Conservation (phyloP, 345 rosid genomes). For the Citropsis articulata region DNA sequence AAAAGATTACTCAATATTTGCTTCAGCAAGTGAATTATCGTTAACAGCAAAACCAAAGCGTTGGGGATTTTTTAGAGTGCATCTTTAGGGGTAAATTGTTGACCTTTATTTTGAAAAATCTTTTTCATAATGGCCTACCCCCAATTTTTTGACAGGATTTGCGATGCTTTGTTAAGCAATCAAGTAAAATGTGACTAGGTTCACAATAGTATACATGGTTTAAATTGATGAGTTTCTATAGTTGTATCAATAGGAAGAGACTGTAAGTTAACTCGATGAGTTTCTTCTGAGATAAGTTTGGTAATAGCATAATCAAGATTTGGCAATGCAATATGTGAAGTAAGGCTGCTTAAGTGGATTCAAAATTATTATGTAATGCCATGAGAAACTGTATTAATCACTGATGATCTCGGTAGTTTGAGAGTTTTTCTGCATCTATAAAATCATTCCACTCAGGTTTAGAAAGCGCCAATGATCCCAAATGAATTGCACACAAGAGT, state of each 20-base stretch:
- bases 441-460: not conserved
- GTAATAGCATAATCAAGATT: not conserved
- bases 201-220: not conserved
- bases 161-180: too few species aligned
- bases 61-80: too few species aligned
- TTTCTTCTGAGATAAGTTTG: not conserved
- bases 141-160: too few species aligned
- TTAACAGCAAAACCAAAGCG: too few species aligned
- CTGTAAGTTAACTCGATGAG: not conserved
- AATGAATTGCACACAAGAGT: not conserved
- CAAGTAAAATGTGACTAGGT: too few species aligned
- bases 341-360: not conserved
- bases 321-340: not conserved
- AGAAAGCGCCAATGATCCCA: not conserved
- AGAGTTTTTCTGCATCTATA: not conserved
- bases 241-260: accelerated
- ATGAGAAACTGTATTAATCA: not conserved
- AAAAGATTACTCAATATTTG: too few species aligned
- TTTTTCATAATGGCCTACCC: too few species aligned
- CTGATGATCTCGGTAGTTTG: not conserved
- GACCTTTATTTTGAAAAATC: too few species aligned
- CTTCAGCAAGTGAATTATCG: too few species aligned
- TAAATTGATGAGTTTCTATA: not conserved
- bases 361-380: not conserved
- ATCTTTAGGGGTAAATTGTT: too few species aligned